phyloP scores from a whole-genome alignment of 192 early-diverging fungal genomes.

The Podila epicladia region DNA sequence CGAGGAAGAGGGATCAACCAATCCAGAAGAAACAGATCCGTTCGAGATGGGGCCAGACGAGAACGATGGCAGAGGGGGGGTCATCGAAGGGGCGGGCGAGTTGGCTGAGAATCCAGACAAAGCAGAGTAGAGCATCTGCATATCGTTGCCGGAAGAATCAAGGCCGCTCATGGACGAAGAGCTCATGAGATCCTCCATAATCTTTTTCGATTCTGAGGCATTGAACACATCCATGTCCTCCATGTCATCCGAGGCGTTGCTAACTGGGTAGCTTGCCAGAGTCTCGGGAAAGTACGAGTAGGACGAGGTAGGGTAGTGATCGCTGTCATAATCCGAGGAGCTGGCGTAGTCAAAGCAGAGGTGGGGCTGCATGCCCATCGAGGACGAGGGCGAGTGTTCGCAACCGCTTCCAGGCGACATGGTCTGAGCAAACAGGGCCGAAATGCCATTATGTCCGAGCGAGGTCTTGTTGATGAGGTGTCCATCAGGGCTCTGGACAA shows the following conservation, averaged over 20 bases:
- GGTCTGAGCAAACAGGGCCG: conserved; percentile 39
- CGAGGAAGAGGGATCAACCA: background rate
- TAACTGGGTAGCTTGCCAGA: conserved; percentile 38
- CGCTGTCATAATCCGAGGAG: conserved; percentile 50
- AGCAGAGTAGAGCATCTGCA: conserved; percentile 48
- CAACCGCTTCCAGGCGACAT: conserved; percentile 21
- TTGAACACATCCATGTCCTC: conserved; percentile 42
- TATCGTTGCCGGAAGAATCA: conserved; percentile 45
- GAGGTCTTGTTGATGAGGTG: conserved; percentile 4
- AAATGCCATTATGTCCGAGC: conserved; percentile 8
- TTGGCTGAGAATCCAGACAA: conserved; percentile 32
- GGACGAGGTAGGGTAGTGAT: conserved; percentile 35
- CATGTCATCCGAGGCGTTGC: conserved; percentile 50
- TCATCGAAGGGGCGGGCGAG: conserved; percentile 25
- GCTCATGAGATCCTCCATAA: conserved; percentile 49
- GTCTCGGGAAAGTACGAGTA: conserved; percentile 51
- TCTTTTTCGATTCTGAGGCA: conserved; percentile 31
- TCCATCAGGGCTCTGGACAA: conserved; percentile 33
- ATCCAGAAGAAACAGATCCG: background rate
- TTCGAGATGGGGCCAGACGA: conserved; percentile 18
- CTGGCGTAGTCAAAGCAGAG: conserved; percentile 49
- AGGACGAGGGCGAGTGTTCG: conserved; percentile 26
- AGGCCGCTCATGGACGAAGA: conserved; percentile 35
- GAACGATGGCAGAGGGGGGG: conserved; percentile 26
- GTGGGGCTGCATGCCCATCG: conserved; percentile 22